Percentiles rank a stretch among this genome's conserved stretches.
Evolutionary conservation across 75 land plant species (phyloP).

Genomic region (Gnetum montanum): DNA sequence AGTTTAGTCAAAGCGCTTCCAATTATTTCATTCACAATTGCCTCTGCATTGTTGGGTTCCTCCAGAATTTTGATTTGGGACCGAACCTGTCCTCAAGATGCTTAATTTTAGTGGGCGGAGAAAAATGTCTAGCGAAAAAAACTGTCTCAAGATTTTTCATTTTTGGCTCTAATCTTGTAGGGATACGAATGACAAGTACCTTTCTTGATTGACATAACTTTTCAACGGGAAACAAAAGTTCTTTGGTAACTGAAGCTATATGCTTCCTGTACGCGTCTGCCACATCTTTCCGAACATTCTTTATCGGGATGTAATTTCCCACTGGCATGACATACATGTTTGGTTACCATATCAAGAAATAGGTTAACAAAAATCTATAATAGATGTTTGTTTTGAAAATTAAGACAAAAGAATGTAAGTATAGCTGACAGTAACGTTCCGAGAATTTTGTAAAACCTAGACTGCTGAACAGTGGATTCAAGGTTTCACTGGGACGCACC

Average conservation of each 20-base stretch:
- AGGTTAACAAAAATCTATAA: too few species aligned
- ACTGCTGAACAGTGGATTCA: too few species aligned
- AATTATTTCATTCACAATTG: too few species aligned
- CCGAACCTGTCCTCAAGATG: neutral
- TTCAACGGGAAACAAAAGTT: conserved; percentile 4
- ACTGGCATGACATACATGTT: too few species aligned
- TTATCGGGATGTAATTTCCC: conserved; percentile 6
- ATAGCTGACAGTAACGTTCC: too few species aligned
- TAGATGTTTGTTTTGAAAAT: too few species aligned
- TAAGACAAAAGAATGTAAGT: too few species aligned
- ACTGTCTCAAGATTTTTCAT: neutral
- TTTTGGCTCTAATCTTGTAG: too few species aligned
- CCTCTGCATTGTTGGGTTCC: neutral
- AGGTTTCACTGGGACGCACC: too few species aligned
- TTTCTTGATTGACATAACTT: conserved; percentile 6
- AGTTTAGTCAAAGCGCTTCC: too few species aligned
- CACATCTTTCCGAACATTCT: conserved; percentile 1
- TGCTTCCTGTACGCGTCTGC: neutral
- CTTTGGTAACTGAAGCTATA: neutral
- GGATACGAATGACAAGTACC: conserved; percentile 1
- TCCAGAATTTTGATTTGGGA: neutral
- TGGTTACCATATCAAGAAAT: too few species aligned
- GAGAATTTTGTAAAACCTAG: too few species aligned
- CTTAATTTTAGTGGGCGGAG: neutral
- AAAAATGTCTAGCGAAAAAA: neutral